Percentiles rank a stretch among this genome's conserved stretches.
phyloP scores from a whole-genome alignment of 176 grass and related monocot species.

The Olyra latifolia region DNA sequence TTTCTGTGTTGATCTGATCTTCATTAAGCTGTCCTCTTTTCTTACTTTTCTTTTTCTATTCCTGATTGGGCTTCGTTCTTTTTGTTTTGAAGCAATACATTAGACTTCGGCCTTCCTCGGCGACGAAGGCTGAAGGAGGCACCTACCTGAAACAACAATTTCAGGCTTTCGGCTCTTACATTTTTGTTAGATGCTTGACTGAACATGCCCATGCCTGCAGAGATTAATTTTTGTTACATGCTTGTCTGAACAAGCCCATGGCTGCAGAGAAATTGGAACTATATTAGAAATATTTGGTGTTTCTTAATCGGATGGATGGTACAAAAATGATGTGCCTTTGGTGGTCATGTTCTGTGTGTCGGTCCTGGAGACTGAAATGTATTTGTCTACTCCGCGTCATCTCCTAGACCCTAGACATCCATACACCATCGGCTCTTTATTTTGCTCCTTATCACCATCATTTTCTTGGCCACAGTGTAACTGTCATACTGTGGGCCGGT shows the following conservation, averaged over 20 bases:
- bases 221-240: no score
- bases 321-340: background rate
- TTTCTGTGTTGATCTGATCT: no score
- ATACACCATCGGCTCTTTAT: no score
- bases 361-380: slow-evolving; percentile 1
- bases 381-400: background rate
- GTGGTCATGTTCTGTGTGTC: background rate
- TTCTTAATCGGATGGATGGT: background rate
- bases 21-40: background rate
- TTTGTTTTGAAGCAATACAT: slow-evolving; percentile 20
- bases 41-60: background rate
- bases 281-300: background rate
- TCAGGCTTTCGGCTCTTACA: background rate
- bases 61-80: slow-evolving; percentile 30
- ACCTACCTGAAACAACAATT: background rate
- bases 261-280: background rate
- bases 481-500: no score
- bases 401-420: background rate
- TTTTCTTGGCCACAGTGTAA: no score
- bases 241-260: background rate
- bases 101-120: slow-evolving; percentile 64
- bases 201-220: no score
- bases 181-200: background rate
- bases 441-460: no score
- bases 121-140: slow-evolving; percentile 36